A percentile compares a stretch with the other conserved stretches of the same genome.
Evolutionary conservation across 345 rosid species (phyloP).

Genomic region (Orychophragmus violaceus): DNA sequence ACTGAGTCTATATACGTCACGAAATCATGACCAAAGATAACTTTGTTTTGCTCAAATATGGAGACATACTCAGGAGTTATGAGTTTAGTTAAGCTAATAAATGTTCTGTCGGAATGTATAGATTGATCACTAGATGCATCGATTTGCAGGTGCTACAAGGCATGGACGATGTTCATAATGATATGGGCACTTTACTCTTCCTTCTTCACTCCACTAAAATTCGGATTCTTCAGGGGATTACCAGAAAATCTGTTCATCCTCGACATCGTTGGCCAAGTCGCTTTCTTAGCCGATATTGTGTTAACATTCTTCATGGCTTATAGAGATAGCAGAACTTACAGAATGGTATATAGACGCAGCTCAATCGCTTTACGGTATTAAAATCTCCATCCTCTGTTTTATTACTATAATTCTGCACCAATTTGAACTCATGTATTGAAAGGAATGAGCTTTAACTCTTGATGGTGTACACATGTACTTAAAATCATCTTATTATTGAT

Average conservation of each 20-base stretch:
- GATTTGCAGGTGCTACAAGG: slow-evolving; percentile 47
- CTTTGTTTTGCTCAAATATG: not conserved
- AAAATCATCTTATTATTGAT: slow-evolving; percentile 59
- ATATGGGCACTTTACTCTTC: slow-evolving; percentile 78
- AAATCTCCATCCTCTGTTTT: not conserved
- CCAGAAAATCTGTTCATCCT: slow-evolving; percentile 61
- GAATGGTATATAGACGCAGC: slow-evolving; percentile 43
- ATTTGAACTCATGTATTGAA: too few relatives aligned
- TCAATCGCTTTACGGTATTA: slow-evolving; percentile 55
- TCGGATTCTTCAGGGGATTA: slow-evolving; percentile 79
- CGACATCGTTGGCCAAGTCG: slow-evolving; percentile 64
- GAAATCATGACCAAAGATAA: not conserved
- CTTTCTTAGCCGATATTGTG: slow-evolving; percentile 60
- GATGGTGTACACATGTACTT: slow-evolving; percentile 42
- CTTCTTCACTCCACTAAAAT: slow-evolving; percentile 82
- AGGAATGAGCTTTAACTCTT: too few relatives aligned
- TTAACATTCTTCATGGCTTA: slow-evolving; percentile 63
- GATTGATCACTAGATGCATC: not conserved
- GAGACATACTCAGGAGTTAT: too few relatives aligned
- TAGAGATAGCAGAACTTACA: slow-evolving; percentile 46
- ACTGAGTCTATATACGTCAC: not conserved
- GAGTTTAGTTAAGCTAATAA: not conserved
- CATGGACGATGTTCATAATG: slow-evolving; percentile 69
- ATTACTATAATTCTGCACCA: too few relatives aligned
- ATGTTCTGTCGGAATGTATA: not conserved